Base-by-base conservation (phyloP, 2,329 filamentous ascomycete genomes). In the Fusarium sp. region DNA sequence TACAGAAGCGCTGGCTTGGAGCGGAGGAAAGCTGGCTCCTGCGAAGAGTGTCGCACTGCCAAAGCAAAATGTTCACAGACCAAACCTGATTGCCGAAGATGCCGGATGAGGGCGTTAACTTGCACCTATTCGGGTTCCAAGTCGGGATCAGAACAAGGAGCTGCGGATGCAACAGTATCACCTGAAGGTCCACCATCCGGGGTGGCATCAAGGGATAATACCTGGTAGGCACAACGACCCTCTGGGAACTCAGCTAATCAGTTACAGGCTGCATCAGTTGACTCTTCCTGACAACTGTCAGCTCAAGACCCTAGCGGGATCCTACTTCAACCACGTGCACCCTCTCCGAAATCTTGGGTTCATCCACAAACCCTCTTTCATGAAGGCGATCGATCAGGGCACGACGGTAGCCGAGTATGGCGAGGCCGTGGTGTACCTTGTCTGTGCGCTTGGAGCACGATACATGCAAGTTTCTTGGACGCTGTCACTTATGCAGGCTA, bases 301-400 rank as follows among this genome's bases (percentile, higher is more conserved):
- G 9, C 30, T 54, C 25, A 33, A 54, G 17, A 30, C 15, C 9
- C 12, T 54, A 30, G 47, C 47, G 7, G 25, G 32, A 6, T 54
- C 47, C 30, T 54, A 33, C 5, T 63, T 63, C n/a, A 50, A 30
- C 14, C 59, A 63, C 15, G 40, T 63, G 6, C 59, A 63, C 27
- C 17, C 43, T 17, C 43, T 63, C 17, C 59, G 59, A 25, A 63
- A 63, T n/a, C 59, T 63, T n/a, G 59, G 59, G 8, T 63, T 63
- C 27, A 63, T 63, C 20, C 43, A 63, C 43, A 63, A 50, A 22
- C 59, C 43, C 32, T 32, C 59, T 14, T 63, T 63, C 22, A 52
- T 63, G 4, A 47, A 45, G 25, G 17, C 59, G 12, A 63, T 52
- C 17, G 59, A 63, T 32, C 59, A 63, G 25, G 43, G 52, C 14